phyloP scores from a whole-genome alignment of 1,284 basidiomycete species.

The Austropuccinia psidii region DNA sequence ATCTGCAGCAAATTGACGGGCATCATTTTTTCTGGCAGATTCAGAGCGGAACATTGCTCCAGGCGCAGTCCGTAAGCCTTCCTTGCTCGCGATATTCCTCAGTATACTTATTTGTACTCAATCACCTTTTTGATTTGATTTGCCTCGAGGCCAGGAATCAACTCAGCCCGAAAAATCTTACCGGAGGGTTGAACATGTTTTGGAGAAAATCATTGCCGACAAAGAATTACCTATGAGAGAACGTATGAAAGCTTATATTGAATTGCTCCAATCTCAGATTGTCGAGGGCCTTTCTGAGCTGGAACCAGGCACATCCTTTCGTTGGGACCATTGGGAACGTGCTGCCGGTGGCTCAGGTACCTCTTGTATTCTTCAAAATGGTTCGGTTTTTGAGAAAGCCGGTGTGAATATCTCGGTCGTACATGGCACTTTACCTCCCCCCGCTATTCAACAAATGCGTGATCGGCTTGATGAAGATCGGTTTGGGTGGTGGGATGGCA shows the following conservation, averaged over 20 bases:
- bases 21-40: too few relatives aligned
- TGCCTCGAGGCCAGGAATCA: too few relatives aligned
- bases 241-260: conserved; percentile 71
- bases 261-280: conserved; percentile 71
- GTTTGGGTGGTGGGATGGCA: conserved; percentile 47
- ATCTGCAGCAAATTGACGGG: too few relatives aligned
- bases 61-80: too few relatives aligned
- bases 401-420: conserved; percentile 94
- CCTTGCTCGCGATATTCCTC: too few relatives aligned
- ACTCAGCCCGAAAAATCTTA: too few relatives aligned
- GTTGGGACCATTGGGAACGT: conserved; percentile 79
- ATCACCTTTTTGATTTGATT: too few relatives aligned
- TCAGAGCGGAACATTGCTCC: too few relatives aligned
- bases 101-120: too few relatives aligned
- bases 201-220: neutral
- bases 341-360: conserved; percentile 75
- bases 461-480: conserved; percentile 37
- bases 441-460: conserved; percentile 92
- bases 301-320: conserved; percentile 68
- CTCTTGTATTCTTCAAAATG: conserved; percentile 75
- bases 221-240: conserved; percentile 59
- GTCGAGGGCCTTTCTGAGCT: conserved; percentile 69
- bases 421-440: conserved; percentile 75
- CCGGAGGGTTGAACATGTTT: too few relatives aligned
- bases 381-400: conserved; percentile 79